Base-by-base conservation (phyloP, 306 rosid genomes). In the Cucurbita maxima region DNA sequence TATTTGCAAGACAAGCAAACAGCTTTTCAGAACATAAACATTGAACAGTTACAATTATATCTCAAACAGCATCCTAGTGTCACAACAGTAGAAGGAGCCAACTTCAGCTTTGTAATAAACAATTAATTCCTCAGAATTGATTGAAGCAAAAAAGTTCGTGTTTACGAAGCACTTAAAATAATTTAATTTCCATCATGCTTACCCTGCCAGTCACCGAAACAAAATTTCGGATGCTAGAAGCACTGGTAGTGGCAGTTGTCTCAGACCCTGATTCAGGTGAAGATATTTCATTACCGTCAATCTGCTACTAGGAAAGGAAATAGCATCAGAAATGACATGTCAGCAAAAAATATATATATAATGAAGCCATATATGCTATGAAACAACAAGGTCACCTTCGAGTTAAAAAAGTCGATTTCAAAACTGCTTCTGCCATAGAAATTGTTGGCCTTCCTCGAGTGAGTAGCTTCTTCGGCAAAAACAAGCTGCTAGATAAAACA, bases 401-500 rank as follows among this genome's bases (percentile, higher is more conserved):
- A 66, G 62, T 89, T 71, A 81, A 67, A 78, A 77, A 86, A 79
- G 74, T 81, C 82, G 72, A 79, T 72, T 75, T 87, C 87, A 45
- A 70, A 78, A 75, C 76, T 79, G 34, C 85, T 75, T 48, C 58
- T 50, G 70, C 77, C 78, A 37, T 71, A 76, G 78, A 83, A 79
- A 72, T 85, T 78, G 57, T 71, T 81, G 50, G 30, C 57, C 81
- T 81, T 86, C 58, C 85, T 77, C 16, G 51, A 77, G 75, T 82
- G 81, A 64, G 76, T 80, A 81, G 82, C 77, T 79, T 93, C 98
- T 79, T 84, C 87, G 57, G 82, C 52, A 54, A 81, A 80, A 71
- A 93, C 83, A 56, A 93, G 75, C 98, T 93, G 90, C 77, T 78
- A 83, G 52, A 75, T 54, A 55, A 78, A 63, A 76, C 18, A 60